phyloP scores from a whole-genome alignment of 306 rosid genomes.

The Citrullus amarus region DNA sequence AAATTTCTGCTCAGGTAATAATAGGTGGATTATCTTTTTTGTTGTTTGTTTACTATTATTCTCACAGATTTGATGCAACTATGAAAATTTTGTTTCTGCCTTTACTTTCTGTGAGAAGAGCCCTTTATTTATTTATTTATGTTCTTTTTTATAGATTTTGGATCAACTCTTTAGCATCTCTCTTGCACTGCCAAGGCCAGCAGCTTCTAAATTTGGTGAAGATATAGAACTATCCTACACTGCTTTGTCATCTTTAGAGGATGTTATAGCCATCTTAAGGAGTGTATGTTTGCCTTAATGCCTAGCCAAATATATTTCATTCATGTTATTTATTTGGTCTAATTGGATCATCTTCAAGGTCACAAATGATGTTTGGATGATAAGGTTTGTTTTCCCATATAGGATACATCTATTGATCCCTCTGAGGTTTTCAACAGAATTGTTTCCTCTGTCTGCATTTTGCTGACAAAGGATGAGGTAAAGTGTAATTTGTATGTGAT shows the following conservation, averaged over 20 bases:
- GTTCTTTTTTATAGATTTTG: conserved; percentile 36
- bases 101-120: neutral
- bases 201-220: conserved; percentile 43
- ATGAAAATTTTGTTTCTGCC: neutral
- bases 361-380: neutral
- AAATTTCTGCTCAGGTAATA: conserved; percentile 73
- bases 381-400: conserved; percentile 17
- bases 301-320: conserved; percentile 3
- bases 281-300: conserved; percentile 52
- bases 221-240: conserved; percentile 70
- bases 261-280: conserved; percentile 84
- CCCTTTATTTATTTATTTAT: neutral
- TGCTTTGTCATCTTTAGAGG: conserved; percentile 88
- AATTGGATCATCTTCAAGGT: conserved; percentile 10
- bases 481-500: conserved; percentile 4
- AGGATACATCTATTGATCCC: conserved; percentile 97
- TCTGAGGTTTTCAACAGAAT: conserved; percentile 96
- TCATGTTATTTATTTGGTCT: neutral
- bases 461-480: conserved; percentile 84
- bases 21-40: neutral
- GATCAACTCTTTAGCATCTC: conserved; percentile 86
- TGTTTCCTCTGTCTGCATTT: conserved; percentile 67
- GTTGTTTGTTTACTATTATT: neutral
- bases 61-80: neutral
- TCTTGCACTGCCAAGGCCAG: conserved; percentile 76